Conservation (phyloP, 2,329 filamentous ascomycete genomes). For the Microsporum canis region DNA sequence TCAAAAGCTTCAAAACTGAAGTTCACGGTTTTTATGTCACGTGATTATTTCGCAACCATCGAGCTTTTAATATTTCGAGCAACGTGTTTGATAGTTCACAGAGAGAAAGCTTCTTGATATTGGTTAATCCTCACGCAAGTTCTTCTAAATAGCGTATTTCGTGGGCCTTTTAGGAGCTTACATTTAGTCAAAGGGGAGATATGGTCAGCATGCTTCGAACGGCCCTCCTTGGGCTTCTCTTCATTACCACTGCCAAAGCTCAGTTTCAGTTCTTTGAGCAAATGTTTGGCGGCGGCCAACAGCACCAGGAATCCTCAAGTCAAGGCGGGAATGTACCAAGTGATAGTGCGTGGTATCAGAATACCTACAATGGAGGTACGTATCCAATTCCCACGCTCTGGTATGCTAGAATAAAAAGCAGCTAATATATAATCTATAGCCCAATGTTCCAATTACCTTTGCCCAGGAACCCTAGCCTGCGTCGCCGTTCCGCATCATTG, state of each 20-base stretch:
- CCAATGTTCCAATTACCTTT: slow-evolving; percentile 87
- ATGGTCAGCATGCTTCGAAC: not conserved
- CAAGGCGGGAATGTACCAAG: slow-evolving; percentile 70
- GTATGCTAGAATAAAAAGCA: not conserved
- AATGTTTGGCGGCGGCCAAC: slow-evolving; percentile 64
- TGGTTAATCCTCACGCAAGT: not conserved
- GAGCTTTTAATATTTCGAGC: not conserved
- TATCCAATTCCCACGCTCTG: not conserved
- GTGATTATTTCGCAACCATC: not conserved
- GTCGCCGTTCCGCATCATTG: slow-evolving; percentile 96
- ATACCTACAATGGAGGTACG: slow-evolving; percentile 21
- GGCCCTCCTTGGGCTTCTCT: slow-evolving; percentile 38
- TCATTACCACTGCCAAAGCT: slow-evolving; percentile 53
- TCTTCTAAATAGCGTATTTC: not conserved
- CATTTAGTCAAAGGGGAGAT: not conserved
- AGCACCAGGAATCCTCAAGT: slow-evolving; percentile 45
- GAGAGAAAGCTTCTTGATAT: not conserved
- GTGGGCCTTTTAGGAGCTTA: not conserved
- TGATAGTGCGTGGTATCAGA: slow-evolving; percentile 69
- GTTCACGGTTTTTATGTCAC: not conserved
- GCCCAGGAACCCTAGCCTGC: slow-evolving; percentile 85
- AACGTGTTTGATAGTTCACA: not conserved
- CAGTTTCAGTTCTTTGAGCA: slow-evolving; percentile 98
- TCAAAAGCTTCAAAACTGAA: not conserved
- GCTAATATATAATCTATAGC: slow-evolving; percentile 38